phyloP scores from a whole-genome alignment of 129 eudicot species.

The Erigeron canadensis region DNA sequence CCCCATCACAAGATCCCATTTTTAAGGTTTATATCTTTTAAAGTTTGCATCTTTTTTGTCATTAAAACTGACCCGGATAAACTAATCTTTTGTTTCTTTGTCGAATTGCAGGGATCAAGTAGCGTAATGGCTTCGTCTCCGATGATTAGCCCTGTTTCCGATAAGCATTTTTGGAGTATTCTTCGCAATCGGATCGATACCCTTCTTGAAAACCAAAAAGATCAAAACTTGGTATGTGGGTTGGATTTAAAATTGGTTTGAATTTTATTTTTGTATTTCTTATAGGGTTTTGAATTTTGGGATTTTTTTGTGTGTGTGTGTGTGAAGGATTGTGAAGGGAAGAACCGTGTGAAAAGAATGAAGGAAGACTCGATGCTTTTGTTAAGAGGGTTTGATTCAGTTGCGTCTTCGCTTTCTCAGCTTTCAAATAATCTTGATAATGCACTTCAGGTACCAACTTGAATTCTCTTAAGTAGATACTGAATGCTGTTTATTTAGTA shows the following conservation, averaged over 20 bases:
- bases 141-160: constrained; percentile 59
- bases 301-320: constrained; percentile 24
- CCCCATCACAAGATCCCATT: constrained; percentile 53
- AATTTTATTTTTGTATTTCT: not conserved
- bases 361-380: constrained; percentile 82
- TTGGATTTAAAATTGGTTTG: not conserved
- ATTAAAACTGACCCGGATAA: not conserved
- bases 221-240: constrained; percentile 28
- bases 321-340: constrained; percentile 44
- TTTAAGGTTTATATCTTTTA: constrained; percentile 40
- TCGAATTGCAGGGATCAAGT: constrained; percentile 43
- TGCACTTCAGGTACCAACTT: constrained; percentile 70
- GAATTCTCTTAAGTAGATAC: not conserved
- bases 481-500: not conserved
- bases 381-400: constrained; percentile 85
- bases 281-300: constrained; percentile 5
- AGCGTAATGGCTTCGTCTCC: constrained; percentile 37
- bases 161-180: constrained; percentile 71
- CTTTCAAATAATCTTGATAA: constrained; percentile 62
- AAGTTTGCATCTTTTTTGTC: not conserved
- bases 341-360: constrained; percentile 43
- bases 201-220: constrained; percentile 55
- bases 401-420: constrained; percentile 67
- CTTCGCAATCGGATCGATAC: constrained; percentile 70
- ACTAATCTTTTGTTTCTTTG: not conserved